Evolutionary conservation across 2,329 filamentous ascomycete species (phyloP).

Genomic region (Alternaria sp.): DNA sequence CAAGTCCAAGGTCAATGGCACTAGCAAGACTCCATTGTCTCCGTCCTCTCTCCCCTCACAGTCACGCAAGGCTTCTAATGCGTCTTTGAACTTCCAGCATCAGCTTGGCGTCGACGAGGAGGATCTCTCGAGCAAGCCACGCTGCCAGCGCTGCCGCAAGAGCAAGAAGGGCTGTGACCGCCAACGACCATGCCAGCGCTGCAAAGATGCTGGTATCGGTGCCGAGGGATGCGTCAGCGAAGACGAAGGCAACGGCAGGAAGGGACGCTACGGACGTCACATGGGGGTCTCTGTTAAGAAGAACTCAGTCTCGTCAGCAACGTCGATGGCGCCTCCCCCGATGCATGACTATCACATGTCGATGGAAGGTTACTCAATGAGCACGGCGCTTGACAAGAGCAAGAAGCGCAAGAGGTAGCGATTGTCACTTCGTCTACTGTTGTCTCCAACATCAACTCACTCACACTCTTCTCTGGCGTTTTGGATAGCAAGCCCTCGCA

Average conservation of each 20-base stretch:
- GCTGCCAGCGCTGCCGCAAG: constrained; percentile 97
- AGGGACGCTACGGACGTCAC: constrained; percentile 83
- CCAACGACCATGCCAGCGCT: constrained; percentile 92
- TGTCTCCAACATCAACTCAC: constrained; percentile 10
- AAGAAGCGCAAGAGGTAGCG: constrained; percentile 73
- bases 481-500: constrained; percentile 24
- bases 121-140: constrained; percentile 91
- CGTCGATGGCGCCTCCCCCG: constrained; percentile 48
- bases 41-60: constrained; percentile 71
- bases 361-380: constrained; percentile 27
- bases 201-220: constrained; percentile 93
- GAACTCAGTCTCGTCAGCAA: constrained; percentile 24
- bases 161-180: constrained; percentile 99
- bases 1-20: constrained; percentile 56
- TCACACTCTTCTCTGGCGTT: constrained; percentile 14
- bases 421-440: background rate
- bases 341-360: constrained; percentile 43
- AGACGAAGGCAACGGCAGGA: constrained; percentile 96
- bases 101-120: constrained; percentile 77
- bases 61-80: constrained; percentile 77
- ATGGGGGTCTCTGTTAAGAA: constrained; percentile 75
- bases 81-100: constrained; percentile 71
- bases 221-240: constrained; percentile 96
- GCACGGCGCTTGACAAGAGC: constrained; percentile 61
- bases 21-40: constrained; percentile 58